These are phyloP conservation scores for Erythrophleum ivorense DNA, from an alignment of 331 rosid species.

Conservation along the genomic window DNA sequence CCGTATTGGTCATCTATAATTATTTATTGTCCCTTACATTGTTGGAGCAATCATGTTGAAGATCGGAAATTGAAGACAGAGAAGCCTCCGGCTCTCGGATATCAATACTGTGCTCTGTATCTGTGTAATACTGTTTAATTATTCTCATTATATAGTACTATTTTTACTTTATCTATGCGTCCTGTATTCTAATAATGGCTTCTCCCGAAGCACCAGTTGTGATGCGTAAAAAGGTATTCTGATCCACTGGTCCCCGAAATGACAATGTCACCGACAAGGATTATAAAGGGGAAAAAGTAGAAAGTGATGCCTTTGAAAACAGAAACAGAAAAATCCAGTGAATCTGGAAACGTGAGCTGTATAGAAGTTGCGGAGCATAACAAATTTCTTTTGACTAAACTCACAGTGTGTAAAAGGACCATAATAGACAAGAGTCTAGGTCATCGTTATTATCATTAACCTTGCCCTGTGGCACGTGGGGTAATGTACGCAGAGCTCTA, in stretches of 20 bases:
- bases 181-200: not conserved
- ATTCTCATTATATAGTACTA: conserved; percentile 1
- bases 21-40: conserved; percentile 5
- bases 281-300: not conserved
- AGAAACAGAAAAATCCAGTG: not conserved
- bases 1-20: not conserved
- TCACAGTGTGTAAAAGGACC: not conserved
- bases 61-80: conserved; percentile 10
- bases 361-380: not conserved
- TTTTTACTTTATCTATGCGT: not conserved
- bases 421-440: not conserved
- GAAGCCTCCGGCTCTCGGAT: conserved; percentile 12
- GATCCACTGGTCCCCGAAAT: conserved; percentile 21
- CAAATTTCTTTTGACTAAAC: not conserved
- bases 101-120: not conserved
- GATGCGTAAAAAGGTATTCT: not conserved
- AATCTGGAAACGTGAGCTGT: conserved; percentile 1
- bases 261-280: conserved; percentile 38
- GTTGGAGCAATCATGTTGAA: not conserved
- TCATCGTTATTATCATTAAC: not conserved
- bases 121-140: not conserved
- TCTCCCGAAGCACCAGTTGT: conserved; percentile 29
- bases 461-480: not conserved
- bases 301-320: not conserved
- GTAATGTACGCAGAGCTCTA: not conserved